Evolutionary conservation across 371 early-diverging fungal species (phyloP).

Genomic region (Mortierella sp.): DNA sequence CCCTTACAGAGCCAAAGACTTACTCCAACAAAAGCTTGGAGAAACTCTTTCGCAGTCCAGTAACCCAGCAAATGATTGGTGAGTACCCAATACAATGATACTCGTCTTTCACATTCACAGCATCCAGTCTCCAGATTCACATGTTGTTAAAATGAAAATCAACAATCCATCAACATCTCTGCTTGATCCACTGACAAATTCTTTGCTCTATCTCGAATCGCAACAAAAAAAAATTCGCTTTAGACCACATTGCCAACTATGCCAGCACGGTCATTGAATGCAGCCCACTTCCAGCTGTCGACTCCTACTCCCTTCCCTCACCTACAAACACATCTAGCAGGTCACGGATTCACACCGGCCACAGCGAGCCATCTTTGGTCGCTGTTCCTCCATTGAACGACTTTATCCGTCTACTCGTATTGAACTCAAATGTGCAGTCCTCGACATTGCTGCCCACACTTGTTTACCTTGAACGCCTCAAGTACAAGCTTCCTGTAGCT

Average conservation of each 20-base stretch:
- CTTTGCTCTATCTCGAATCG: background rate
- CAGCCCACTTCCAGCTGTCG: constrained; percentile 55
- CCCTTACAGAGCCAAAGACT: constrained; percentile 51
- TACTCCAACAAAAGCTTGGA: constrained; percentile 52
- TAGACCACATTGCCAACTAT: constrained; percentile 61
- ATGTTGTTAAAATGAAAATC: background rate
- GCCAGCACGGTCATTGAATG: constrained; percentile 67
- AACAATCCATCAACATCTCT: constrained; percentile 1
- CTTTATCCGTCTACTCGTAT: constrained; percentile 66
- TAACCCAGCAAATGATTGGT: constrained; percentile 58
- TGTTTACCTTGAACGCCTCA: constrained; percentile 69
- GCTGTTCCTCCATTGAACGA: constrained; percentile 62
- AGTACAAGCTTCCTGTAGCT: constrained; percentile 54
- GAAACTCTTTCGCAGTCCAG: constrained; percentile 53
- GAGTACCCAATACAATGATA: constrained; percentile 14
- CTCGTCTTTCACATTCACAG: background rate
- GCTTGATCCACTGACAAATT: background rate
- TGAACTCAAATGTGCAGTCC: constrained; percentile 69
- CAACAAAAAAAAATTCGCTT: background rate
- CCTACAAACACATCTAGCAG: constrained; percentile 47
- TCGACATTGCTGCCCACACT: constrained; percentile 71
- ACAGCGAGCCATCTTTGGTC: constrained; percentile 26
- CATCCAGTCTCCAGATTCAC: background rate
- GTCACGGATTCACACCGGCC: constrained; percentile 24
- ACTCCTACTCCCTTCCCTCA: constrained; percentile 35